Percentiles rank a stretch among this genome's conserved stretches.
Conservation (phyloP, 1,139 yeast genomes). For the Blastobotrys capitulatus region DNA sequence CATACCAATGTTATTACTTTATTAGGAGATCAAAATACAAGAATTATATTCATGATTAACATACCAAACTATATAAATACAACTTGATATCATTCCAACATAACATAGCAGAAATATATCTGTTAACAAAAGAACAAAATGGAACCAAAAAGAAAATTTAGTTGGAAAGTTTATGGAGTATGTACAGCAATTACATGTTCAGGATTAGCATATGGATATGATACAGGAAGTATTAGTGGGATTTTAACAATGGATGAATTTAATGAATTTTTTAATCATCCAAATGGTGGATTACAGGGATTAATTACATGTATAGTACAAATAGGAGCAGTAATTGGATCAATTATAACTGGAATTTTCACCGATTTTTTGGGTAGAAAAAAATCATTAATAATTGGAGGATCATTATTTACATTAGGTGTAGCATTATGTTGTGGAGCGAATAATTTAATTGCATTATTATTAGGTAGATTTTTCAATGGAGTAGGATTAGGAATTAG, state of each 20-base stretch:
- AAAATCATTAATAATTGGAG: conserved; percentile 16
- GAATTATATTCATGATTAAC: no score
- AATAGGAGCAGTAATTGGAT: conserved; percentile 21
- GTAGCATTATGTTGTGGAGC: conserved; percentile 17
- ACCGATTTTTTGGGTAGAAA: conserved; percentile 17
- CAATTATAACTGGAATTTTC: conserved; percentile 17
- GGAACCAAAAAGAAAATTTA: no score
- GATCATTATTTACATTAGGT: conserved; percentile 15
- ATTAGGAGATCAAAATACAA: no score
- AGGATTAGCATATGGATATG: conserved; percentile 15
- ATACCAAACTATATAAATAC: no score
- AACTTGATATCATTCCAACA: no score
- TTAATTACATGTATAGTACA: conserved; percentile 19
- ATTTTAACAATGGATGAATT: conserved; percentile 18
- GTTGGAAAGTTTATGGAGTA: no score
- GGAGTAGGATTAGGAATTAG: conserved; percentile 27
- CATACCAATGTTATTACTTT: no score
- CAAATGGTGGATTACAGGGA: conserved; percentile 17
- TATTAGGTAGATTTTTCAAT: conserved; percentile 35
- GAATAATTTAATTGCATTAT: conserved; percentile 16
- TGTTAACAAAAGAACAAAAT: background rate
- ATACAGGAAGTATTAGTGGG: conserved; percentile 19
- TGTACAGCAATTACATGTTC: no score
- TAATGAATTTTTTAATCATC: conserved; percentile 16
- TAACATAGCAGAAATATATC: no score